Evolutionary conservation across 139 green algal species (phyloP), one percentile per base, ranked within the genome.

Genomic region (Picochlorum sp.): DNA sequence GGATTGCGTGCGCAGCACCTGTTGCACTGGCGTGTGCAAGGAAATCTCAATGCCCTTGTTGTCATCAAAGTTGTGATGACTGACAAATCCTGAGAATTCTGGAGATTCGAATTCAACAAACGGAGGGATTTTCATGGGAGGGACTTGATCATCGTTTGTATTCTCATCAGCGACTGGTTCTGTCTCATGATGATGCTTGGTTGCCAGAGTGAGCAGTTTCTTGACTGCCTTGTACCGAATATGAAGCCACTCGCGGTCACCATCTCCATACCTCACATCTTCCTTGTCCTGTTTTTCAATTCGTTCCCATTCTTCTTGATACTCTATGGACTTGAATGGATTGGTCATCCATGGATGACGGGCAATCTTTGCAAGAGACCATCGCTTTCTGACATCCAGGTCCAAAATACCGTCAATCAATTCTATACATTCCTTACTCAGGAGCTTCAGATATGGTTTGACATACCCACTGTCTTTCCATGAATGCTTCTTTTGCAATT

Each of bases 371-470:
- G 52, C 47, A 5, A 84, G 28, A 37, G 26, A 62, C 52, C 77
- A 76, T 47, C 77, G 64, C 60, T 74, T 62, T 34, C 31, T 44
- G 9, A 73, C 62, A 65, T 86, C 63, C 14, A 66, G 13, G 55
- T 73, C 72, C 60, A 85, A 73, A 23, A 85, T 81, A 7, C 50
- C 51, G 49, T 77, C 56, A 37, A 85, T 54, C 41, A 86, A 71
- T 26, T 81, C 70, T 1, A 45, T 20, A 20, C 37, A 60, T 31
- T 68, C 67, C 0, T 41, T 6, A 16, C 57, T 66, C 20, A 86
- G 63, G 6, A 62, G 41, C 23, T 21, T 20, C 4, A 80, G 21
- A 41, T 81, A 76, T 60, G 62, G 51, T 21, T 60, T 62, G 26
- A 83, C 69, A 49, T 73, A 79, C 49, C 44, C 45, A 5, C 56